Conservation (phyloP, 2,329 filamentous ascomycete genomes). For the Aspergillus fischeri region DNA sequence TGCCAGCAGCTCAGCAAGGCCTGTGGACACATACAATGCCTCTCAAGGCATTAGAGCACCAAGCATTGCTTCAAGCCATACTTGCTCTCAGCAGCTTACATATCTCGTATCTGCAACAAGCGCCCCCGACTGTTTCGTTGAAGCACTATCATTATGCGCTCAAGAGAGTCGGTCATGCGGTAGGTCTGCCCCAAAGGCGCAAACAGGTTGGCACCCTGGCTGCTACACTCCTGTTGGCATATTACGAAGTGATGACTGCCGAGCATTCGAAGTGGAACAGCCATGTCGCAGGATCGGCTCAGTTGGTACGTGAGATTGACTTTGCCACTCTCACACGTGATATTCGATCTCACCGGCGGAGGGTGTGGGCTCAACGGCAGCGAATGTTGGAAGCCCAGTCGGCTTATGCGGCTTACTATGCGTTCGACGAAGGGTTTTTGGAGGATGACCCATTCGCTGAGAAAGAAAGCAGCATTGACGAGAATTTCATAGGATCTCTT, state of each 20-base stretch:
- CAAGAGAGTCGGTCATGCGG: constrained; percentile 70
- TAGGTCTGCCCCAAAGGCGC: constrained; percentile 64
- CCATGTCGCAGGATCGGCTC: constrained; percentile 78
- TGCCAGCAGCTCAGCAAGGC: constrained; percentile 57
- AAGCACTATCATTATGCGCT: constrained; percentile 90
- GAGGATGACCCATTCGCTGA: constrained; percentile 42
- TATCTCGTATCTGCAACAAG: constrained; percentile 74
- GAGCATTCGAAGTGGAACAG: constrained; percentile 96
- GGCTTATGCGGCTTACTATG: constrained; percentile 11
- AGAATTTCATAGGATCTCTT: constrained; percentile 54
- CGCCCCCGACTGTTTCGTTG: constrained; percentile 72
- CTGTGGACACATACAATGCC: constrained; percentile 74
- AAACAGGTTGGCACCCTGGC: constrained; percentile 79
- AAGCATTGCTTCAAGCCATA: constrained; percentile 86
- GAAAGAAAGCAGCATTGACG: constrained; percentile 49
- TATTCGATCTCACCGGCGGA: constrained; percentile 62
- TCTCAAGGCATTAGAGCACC: constrained; percentile 74
- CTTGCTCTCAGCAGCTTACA: constrained; percentile 82
- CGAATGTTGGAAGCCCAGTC: constrained; percentile 16
- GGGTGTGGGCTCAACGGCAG: constrained; percentile 34
- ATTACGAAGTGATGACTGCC: constrained; percentile 91
- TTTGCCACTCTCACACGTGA: constrained; percentile 68
- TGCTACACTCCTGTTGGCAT: constrained; percentile 78
- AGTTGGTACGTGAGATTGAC: constrained; percentile 78
- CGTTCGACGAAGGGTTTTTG: constrained; percentile 33